phyloP scores from a whole-genome alignment of 1,139 yeast species.

The Nematodospora anomalae region DNA sequence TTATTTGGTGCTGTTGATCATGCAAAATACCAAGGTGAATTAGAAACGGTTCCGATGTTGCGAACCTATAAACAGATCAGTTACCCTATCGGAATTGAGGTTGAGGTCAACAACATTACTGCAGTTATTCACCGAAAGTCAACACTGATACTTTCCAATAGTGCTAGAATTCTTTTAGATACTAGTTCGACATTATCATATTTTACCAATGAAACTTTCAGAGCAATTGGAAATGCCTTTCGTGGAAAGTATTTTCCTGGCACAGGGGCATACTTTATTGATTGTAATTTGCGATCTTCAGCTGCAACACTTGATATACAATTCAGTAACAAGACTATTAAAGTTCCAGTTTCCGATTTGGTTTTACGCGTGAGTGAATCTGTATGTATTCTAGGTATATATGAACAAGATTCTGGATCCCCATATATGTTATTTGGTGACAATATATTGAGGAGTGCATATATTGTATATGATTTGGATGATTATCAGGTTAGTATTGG shows the following conservation, averaged over 20 bases:
- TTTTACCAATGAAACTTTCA: constrained; percentile 28
- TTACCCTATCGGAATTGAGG: constrained; percentile 14
- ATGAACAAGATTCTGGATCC: constrained; percentile 21
- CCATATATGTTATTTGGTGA: constrained; percentile 58
- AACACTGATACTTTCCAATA: constrained; percentile 18
- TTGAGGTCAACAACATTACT: constrained; percentile 19
- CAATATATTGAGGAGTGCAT: constrained; percentile 68
- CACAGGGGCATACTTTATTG: constrained; percentile 27
- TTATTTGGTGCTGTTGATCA: constrained; percentile 30
- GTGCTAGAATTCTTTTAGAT: constrained; percentile 39
- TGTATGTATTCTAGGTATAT: constrained; percentile 33
- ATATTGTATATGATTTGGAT: constrained; percentile 77
- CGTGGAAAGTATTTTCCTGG: constrained; percentile 23
- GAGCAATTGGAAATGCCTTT: constrained; percentile 28
- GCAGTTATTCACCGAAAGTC: constrained; percentile 23
- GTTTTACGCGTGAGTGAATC: constrained; percentile 16
- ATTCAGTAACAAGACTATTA: constrained; percentile 38
- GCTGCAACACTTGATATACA: constrained; percentile 24
- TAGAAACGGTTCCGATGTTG: constrained; percentile 13
- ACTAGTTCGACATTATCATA: constrained; percentile 44
- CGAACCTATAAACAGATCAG: constrained; percentile 9
- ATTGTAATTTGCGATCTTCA: constrained; percentile 13
- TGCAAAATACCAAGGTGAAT: constrained; percentile 32
- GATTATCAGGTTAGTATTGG: constrained; percentile 65
- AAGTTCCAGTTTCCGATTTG: constrained; percentile 37